Evolutionary conservation across 1,139 yeast genomes (phyloP).

Genomic region (Hemisphaericaspora xylanilytica): DNA sequence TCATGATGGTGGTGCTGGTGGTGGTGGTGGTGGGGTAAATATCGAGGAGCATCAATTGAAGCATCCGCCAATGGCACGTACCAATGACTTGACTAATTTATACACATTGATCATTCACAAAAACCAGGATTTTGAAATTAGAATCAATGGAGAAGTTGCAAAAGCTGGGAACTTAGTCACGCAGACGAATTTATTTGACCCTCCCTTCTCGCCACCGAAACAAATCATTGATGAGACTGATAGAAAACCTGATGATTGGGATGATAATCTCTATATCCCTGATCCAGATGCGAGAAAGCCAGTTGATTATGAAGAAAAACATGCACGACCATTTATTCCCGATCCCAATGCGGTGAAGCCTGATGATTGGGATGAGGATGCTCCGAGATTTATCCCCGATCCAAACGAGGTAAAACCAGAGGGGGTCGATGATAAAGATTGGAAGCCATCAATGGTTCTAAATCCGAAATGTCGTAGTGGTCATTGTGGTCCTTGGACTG

Average conservation of each 20-base stretch:
- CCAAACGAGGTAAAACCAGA: conserved; percentile 62
- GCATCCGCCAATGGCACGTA: conserved; percentile 65
- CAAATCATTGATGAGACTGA: conserved; percentile 63
- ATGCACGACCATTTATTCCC: conserved; percentile 54
- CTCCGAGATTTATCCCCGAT: conserved; percentile 57
- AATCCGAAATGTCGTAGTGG: conserved; percentile 67
- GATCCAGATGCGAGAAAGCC: conserved; percentile 73
- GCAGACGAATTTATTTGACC: conserved; percentile 49
- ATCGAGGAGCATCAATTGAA: conserved; percentile 67
- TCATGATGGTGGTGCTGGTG: too few relatives aligned
- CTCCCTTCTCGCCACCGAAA: conserved; percentile 62
- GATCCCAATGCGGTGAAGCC: conserved; percentile 72
- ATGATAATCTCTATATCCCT: conserved; percentile 56
- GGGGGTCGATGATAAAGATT: conserved; percentile 83
- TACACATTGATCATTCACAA: conserved; percentile 73
- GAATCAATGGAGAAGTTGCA: conserved; percentile 75
- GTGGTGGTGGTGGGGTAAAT: conserved; percentile 47
- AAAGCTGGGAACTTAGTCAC: conserved; percentile 65
- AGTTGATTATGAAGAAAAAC: conserved; percentile 72
- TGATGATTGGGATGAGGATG: conserved; percentile 73
- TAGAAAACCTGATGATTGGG: conserved; percentile 77
- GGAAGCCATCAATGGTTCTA: conserved; percentile 65
- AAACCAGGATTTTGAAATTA: conserved; percentile 68
- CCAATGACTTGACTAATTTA: conserved; percentile 56
- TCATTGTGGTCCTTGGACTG: conserved; percentile 71